Conservation (phyloP, 352 stramenopile species). For the Blastocystis sp. region DNA sequence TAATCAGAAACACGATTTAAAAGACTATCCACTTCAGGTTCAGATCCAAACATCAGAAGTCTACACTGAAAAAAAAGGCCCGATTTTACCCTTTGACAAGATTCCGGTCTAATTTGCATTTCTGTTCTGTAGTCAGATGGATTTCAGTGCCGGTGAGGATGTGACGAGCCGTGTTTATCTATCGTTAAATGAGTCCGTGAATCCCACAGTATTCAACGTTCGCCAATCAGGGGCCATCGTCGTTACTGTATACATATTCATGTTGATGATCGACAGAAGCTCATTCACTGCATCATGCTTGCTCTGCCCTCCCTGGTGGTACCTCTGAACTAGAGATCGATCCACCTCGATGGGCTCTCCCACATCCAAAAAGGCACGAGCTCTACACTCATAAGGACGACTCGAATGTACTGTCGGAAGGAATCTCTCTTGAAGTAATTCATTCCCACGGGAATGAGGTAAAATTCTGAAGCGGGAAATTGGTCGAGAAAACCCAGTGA, state of each 20-base stretch:
- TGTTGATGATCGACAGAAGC: conserved; percentile 12
- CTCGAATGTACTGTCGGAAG: background rate
- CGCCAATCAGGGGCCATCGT: conserved; percentile 53
- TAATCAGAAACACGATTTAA: background rate
- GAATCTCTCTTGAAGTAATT: conserved; percentile 59
- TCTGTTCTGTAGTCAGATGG: conserved; percentile 33
- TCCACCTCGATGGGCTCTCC: conserved; percentile 24
- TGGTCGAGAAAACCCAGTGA: conserved; percentile 44
- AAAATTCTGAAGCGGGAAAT: conserved; percentile 28
- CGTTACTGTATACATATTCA: conserved; percentile 56
- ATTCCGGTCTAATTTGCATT: conserved; percentile 37
- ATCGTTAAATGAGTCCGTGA: background rate
- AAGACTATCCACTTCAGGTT: background rate
- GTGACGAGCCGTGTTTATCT: conserved; percentile 35
- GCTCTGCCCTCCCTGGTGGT: background rate
- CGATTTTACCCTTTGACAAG: background rate
- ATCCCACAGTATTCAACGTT: conserved; percentile 38
- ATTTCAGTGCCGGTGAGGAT: conserved; percentile 25
- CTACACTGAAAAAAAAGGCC: background rate
- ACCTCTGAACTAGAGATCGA: background rate
- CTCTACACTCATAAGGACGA: background rate
- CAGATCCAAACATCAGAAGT: background rate
- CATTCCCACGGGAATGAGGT: conserved; percentile 59
- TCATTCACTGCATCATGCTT: conserved; percentile 47
- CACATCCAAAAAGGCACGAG: conserved; percentile 50